These are phyloP conservation scores for Pisolithus thermaeus DNA, from an alignment of 1,284 basidiomycete species.

Conservation along the genomic window DNA sequence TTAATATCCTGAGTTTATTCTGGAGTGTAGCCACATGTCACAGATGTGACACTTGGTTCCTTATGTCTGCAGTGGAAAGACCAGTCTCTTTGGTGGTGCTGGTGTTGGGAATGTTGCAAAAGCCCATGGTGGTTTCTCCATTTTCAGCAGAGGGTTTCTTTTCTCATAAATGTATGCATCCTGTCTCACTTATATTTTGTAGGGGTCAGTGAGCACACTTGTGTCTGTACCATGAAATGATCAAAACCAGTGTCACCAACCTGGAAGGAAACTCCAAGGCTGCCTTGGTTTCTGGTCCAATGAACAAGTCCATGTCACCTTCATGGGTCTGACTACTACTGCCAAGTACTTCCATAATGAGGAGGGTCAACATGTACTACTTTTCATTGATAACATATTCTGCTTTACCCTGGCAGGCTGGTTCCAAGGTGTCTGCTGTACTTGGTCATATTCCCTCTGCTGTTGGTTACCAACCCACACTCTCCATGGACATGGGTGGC, in stretches of 20 bases:
- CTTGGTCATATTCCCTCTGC: constrained; percentile 99
- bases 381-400: constrained; percentile 99
- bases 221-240: constrained; percentile 99
- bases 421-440: constrained; percentile 99
- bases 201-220: constrained; percentile 99
- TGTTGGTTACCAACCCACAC: constrained; percentile 99
- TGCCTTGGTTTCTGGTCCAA: constrained; percentile 99
- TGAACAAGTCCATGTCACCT: constrained; percentile 99
- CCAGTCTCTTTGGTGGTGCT: constrained; percentile 99
- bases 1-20: too few species aligned
- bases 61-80: constrained; percentile 30
- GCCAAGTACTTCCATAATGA: constrained; percentile 99
- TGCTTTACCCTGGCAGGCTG: constrained; percentile 92
- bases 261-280: constrained; percentile 98
- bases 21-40: too few species aligned
- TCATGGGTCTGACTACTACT: constrained; percentile 92
- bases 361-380: constrained; percentile 98
- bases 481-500: constrained; percentile 99
- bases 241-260: constrained; percentile 99
- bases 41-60: too few species aligned
- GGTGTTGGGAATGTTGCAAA: constrained; percentile 99
- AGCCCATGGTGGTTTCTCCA: constrained; percentile 99
- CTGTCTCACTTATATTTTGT: not conserved
- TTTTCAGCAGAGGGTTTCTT: constrained; percentile 82
- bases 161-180: not conserved